These are phyloP conservation scores for Emmonsia crescens DNA, from an alignment of 2,329 filamentous ascomycete species.

Conservation along the genomic window DNA sequence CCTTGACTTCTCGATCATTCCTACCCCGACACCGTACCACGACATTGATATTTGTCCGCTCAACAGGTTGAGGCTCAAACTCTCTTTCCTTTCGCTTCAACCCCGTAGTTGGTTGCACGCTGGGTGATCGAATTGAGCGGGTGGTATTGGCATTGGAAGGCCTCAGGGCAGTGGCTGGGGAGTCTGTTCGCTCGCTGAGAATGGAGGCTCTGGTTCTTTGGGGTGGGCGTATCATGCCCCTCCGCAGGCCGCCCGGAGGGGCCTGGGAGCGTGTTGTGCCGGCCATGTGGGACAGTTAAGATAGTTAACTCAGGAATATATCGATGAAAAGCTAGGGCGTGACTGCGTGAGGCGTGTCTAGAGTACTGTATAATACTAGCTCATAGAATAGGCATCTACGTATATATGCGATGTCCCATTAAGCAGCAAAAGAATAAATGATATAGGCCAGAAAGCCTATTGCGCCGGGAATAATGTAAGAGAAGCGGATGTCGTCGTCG, in stretches of 20 bases:
- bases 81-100: constrained; percentile 81
- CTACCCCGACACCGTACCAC: constrained; percentile 89
- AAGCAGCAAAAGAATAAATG: too few species aligned
- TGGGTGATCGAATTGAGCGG: constrained; percentile 33
- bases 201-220: constrained; percentile 43
- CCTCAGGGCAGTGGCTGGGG: constrained; percentile 59
- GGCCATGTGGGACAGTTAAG: constrained; percentile 5
- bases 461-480: background rate
- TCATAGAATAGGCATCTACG: background rate
- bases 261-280: constrained; percentile 10
- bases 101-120: constrained; percentile 42
- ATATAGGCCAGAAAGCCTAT: background rate
- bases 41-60: constrained; percentile 81
- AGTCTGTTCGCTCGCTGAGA: constrained; percentile 46
- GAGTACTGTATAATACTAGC: background rate
- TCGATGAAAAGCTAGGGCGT: background rate
- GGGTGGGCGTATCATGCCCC: constrained; percentile 41
- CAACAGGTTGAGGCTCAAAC: constrained; percentile 51
- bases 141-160: constrained; percentile 38
- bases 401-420: background rate
- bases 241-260: constrained; percentile 35
- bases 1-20: constrained; percentile 81
- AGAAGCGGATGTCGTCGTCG: background rate
- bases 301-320: background rate
- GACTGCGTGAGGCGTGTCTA: background rate